These are phyloP conservation scores for Rhizopogon salebrosus DNA, from an alignment of 768 basidiomycete species.

Conservation along the genomic window DNA sequence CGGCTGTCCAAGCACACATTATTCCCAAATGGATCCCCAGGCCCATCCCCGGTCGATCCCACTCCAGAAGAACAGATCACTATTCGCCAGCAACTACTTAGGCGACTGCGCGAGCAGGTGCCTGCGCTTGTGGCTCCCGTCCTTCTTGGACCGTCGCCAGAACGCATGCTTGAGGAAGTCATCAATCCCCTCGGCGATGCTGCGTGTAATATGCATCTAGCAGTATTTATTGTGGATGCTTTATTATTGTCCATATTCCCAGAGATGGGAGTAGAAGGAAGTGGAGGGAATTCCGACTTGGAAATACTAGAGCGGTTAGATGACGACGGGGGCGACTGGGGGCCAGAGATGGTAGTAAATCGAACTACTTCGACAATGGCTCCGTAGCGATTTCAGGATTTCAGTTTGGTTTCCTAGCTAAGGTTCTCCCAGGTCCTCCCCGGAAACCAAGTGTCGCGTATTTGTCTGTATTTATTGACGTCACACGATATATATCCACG, in stretches of 20 bases:
- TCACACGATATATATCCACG: slow-evolving; percentile 10
- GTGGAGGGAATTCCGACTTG: neutral
- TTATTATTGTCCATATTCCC: slow-evolving; percentile 72
- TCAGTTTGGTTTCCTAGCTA: no score
- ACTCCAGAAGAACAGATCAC: slow-evolving; percentile 67
- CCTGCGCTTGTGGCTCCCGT: slow-evolving; percentile 37
- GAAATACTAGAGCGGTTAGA: slow-evolving; percentile 1
- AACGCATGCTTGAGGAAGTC: slow-evolving; percentile 42
- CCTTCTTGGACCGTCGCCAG: slow-evolving; percentile 51
- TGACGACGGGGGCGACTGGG: neutral
- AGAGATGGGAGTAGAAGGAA: slow-evolving; percentile 47
- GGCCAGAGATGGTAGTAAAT: neutral
- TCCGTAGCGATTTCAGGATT: neutral
- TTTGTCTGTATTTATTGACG: slow-evolving; percentile 27
- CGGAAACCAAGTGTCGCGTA: no score
- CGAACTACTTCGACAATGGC: neutral
- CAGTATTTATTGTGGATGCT: slow-evolving; percentile 69
- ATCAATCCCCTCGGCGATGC: slow-evolving; percentile 58
- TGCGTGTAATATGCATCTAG: slow-evolving; percentile 76
- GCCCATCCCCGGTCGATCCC: slow-evolving; percentile 66
- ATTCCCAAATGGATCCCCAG: slow-evolving; percentile 90
- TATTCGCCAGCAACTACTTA: slow-evolving; percentile 39
- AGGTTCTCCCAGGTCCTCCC: neutral
- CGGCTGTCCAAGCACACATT: slow-evolving; percentile 61
- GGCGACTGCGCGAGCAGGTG: slow-evolving; percentile 33